Evolutionary conservation across 116 monocot genomes (phyloP).

Genomic region (Cymodocea nodosa): DNA sequence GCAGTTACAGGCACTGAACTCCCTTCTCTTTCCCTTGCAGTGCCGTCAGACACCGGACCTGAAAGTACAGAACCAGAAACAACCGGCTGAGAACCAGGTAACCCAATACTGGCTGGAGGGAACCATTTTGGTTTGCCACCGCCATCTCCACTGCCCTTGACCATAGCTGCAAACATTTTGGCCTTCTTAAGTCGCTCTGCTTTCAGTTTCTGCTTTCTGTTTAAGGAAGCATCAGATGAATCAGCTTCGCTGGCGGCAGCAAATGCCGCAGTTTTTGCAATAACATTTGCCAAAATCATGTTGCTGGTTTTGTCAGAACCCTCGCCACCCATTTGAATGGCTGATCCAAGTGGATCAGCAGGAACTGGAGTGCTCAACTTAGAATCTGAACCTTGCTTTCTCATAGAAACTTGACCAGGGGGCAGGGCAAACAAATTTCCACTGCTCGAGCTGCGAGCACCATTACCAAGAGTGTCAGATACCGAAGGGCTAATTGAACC

Average conservation of each 20-base stretch:
- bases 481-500: constrained; percentile 2
- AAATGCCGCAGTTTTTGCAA: constrained; percentile 61
- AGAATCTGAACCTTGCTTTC: constrained; percentile 11
- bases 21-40: constrained; percentile 32
- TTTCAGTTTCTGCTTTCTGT: constrained; percentile 77
- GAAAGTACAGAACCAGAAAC: constrained; percentile 13
- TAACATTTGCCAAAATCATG: constrained; percentile 37
- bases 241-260: constrained; percentile 56
- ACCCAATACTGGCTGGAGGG: constrained; percentile 2
- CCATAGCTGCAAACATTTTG: constrained; percentile 78
- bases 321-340: constrained; percentile 3
- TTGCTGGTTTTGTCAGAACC: constrained; percentile 16
- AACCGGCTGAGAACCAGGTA: constrained; percentile 8
- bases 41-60: constrained; percentile 10
- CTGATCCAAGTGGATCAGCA: constrained; percentile 2
- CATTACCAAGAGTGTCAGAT: background rate
- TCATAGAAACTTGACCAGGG: background rate
- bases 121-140: constrained; percentile 10
- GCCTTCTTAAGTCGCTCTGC: constrained; percentile 85
- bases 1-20: constrained; percentile 27
- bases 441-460: background rate
- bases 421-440: background rate
- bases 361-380: constrained; percentile 4
- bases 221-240: constrained; percentile 54
- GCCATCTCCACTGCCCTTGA: constrained; percentile 39